A percentile compares a stretch with the other conserved stretches of the same genome.
These are phyloP conservation scores for Lachancea fermentati DNA, from an alignment of 805 yeast species.

Conservation along the genomic window DNA sequence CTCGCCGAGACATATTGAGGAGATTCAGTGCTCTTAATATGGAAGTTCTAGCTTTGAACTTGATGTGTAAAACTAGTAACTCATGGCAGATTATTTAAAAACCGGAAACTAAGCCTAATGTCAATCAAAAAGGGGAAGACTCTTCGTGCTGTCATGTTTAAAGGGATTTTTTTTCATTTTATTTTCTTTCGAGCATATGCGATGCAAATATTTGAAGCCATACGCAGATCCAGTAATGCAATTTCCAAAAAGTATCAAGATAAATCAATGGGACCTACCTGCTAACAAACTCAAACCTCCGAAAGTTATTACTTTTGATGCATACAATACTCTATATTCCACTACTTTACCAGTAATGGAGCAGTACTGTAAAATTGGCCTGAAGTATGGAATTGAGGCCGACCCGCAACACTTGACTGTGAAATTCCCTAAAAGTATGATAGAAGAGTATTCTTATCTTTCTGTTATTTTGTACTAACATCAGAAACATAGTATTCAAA, in stretches of 20 bases:
- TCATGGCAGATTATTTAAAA: too few relatives aligned
- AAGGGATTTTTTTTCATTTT: conserved; percentile 1
- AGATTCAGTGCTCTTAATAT: too few relatives aligned
- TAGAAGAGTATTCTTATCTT: too few relatives aligned
- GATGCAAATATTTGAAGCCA: too few relatives aligned
- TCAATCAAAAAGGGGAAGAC: too few relatives aligned
- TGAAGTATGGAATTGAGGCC: conserved; percentile 38
- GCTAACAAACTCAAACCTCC: conserved; percentile 25
- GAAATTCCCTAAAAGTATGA: conserved; percentile 23
- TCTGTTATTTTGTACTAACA: background rate
- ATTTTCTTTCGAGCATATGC: too few relatives aligned
- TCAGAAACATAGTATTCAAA: conserved; percentile 28
- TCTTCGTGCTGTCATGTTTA: too few relatives aligned
- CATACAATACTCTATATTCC: conserved; percentile 58
- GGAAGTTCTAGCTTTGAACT: too few relatives aligned
- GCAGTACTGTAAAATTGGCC: conserved; percentile 49
- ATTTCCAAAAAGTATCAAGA: conserved; percentile 2
- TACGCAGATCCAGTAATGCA: background rate
- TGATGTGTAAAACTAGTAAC: too few relatives aligned
- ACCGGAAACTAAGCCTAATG: too few relatives aligned
- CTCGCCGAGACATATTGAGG: too few relatives aligned
- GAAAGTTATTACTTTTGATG: conserved; percentile 55
- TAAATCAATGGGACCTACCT: conserved; percentile 1
- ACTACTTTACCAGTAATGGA: conserved; percentile 48
- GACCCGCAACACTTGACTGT: conserved; percentile 23